phyloP scores from a whole-genome alignment of 2,329 filamentous ascomycete species.

The Trichoderma koningii region DNA sequence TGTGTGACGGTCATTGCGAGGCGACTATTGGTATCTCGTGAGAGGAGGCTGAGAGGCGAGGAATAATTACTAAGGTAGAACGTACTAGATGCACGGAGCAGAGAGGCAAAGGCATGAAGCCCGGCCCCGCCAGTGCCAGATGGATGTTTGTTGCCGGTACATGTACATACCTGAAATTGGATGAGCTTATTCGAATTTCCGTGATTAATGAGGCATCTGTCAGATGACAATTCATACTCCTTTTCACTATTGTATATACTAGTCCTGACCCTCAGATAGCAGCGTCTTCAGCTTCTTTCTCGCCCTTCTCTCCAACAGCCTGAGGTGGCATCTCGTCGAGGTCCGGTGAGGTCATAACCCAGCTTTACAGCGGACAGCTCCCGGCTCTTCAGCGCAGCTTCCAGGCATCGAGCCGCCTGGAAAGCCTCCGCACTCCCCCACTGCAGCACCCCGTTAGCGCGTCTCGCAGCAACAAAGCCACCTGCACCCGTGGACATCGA shows the following conservation, averaged over 20 bases:
- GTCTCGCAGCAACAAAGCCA: constrained; percentile 3
- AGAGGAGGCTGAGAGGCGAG: too few species aligned
- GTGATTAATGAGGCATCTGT: too few species aligned
- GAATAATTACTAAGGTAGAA: neutral
- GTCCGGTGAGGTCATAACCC: too few species aligned
- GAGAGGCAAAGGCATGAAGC: neutral
- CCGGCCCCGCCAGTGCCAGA: constrained; percentile 10
- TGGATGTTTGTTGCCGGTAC: neutral
- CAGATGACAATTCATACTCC: too few species aligned
- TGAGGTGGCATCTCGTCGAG: too few species aligned
- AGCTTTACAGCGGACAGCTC: neutral
- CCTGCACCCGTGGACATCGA: too few species aligned
- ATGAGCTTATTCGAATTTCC: too few species aligned
- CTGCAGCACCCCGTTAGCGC: constrained; percentile 19
- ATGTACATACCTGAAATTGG: too few species aligned
- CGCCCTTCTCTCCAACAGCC: too few species aligned
- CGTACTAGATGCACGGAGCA: neutral
- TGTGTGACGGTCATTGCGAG: neutral
- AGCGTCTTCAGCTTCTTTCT: too few species aligned
- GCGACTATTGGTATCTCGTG: neutral
- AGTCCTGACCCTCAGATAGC: too few species aligned
- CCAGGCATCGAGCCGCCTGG: constrained; percentile 22
- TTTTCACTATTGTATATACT: too few species aligned
- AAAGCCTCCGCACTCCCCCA: constrained; percentile 10
- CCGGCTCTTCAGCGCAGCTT: constrained; percentile 1